Conservation (phyloP, 192 early-diverging fungal species). For the Coemansia sp. region DNA sequence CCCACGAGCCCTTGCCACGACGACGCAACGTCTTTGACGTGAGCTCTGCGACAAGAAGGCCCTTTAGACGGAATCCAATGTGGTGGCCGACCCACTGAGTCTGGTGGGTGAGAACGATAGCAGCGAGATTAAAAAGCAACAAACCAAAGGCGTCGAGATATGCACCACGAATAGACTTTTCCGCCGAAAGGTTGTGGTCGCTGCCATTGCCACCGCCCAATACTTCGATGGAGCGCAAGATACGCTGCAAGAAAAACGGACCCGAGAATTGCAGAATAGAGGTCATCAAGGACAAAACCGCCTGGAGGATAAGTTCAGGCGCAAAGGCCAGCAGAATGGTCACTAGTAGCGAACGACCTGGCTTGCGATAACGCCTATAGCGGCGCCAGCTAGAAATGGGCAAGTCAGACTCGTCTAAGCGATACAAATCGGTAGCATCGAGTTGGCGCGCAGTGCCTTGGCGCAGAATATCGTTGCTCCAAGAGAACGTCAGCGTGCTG, state of each 20-base stretch:
- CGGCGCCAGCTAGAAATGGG: conserved; percentile 38
- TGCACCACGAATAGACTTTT: conserved; percentile 19
- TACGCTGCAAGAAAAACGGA: conserved; percentile 59
- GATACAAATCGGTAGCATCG: conserved; percentile 60
- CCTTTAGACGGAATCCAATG: conserved; percentile 62
- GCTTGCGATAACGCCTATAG: conserved; percentile 19
- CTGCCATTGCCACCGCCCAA: conserved; percentile 20
- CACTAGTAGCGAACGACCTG: conserved; percentile 24
- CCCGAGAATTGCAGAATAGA: conserved; percentile 44
- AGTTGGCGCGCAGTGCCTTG: conserved; percentile 58
- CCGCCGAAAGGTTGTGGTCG: neutral
- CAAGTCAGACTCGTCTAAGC: conserved; percentile 56
- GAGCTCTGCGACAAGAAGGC: conserved; percentile 64
- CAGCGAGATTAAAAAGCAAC: conserved; percentile 39
- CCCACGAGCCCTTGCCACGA: conserved; percentile 58
- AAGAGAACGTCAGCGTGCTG: conserved; percentile 53
- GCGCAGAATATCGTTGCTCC: conserved; percentile 63
- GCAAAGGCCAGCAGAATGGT: conserved; percentile 44
- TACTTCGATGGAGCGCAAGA: conserved; percentile 57
- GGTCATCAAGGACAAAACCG: conserved; percentile 31
- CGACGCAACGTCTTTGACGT: conserved; percentile 65
- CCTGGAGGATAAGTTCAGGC: conserved; percentile 44
- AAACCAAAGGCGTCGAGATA: conserved; percentile 64
- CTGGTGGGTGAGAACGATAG: conserved; percentile 59
- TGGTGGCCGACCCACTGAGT: conserved; percentile 66